Base-by-base conservation (phyloP, 768 basidiomycete species). In the Mycena rosella region DNA sequence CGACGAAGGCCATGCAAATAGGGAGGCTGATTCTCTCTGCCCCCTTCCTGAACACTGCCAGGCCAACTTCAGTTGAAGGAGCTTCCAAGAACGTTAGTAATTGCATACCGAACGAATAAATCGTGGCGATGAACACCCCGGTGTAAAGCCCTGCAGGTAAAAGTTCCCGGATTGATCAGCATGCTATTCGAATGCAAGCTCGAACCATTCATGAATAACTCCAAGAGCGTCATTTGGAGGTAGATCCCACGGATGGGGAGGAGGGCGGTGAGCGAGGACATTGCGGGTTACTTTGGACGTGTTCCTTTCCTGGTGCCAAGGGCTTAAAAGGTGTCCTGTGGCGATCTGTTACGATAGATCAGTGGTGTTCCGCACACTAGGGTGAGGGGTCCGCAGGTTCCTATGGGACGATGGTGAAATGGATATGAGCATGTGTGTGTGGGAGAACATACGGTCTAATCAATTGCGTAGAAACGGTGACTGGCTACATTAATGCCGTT, bases 1-100 rank as follows among this genome's bases (percentile, higher is more conserved):
- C 36, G 26, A 69, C 22, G 17, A 65, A 2, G 26, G 63, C 63
- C 11, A 49, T 4, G 55, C 32, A 56, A 0, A 64, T 29, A 20
- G 52, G 27, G 17, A 51, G 2, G 17, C 20, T 62, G 24, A 15
- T 22, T 4, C 14, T 11, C 7, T 29, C 5, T 5, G 22, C 20
- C n/a, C 4, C 5, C 30, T 24, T 38, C 11, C n/a, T 52, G 36
- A 52, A 53, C 3, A 44, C 52, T 51, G 15, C 29, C 1, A 2
- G n/a, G 20, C 10, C 15, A 9, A 22, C 10, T 40, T 30, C 18
- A 29, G n/a, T 7, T 18, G 18, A 22, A 30, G 8, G 18, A 34
- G 38, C 5, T 20, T 2, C n/a, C 6, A 5, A 30, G 1, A 0
- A 18, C 5, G 17, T 26, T 26, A 26, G 7, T 3, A 42, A 24